A percentile compares a stretch with the other conserved stretches of the same genome.
Conservation (phyloP, 345 rosid species). For the Eucalyptus marginata region DNA sequence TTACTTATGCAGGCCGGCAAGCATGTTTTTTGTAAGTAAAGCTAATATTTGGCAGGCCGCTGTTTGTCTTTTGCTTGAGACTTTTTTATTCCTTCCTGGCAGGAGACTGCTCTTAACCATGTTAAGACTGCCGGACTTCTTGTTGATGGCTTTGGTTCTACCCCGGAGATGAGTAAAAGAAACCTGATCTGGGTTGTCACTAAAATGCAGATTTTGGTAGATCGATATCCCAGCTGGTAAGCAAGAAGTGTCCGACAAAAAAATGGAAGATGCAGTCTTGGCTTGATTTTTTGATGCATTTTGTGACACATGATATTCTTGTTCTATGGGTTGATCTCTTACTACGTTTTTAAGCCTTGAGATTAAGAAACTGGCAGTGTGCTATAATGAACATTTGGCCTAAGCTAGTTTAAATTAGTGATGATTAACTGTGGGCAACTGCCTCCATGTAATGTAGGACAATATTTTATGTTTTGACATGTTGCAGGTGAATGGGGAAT, state of each 20-base stretch:
- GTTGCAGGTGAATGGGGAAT: not conserved
- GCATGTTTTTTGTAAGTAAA: not conserved
- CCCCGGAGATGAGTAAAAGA: slow-evolving; percentile 91
- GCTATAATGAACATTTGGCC: not conserved
- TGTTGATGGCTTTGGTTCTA: slow-evolving; percentile 92
- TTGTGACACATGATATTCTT: not conserved
- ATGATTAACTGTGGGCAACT: not conserved
- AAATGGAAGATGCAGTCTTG: not conserved
- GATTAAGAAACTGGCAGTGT: not conserved
- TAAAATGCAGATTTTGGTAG: slow-evolving; percentile 87
- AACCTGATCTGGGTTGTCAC: slow-evolving; percentile 95
- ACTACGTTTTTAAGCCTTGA: not conserved
- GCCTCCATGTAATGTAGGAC: not conserved
- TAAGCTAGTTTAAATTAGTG: not conserved
- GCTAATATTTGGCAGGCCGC: not conserved
- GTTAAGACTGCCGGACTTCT: slow-evolving; percentile 74
- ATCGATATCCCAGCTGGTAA: slow-evolving; percentile 95
- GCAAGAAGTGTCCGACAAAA: not conserved
- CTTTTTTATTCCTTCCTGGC: not conserved
- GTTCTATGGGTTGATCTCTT: not conserved
- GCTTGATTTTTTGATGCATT: not conserved
- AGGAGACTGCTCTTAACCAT: slow-evolving; percentile 99
- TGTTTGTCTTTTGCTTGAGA: not conserved
- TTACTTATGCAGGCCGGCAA: not conserved
- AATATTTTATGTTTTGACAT: not conserved